phyloP scores from a whole-genome alignment of 2,329 filamentous ascomycete genomes.

The Aspergillus ochraceus region DNA sequence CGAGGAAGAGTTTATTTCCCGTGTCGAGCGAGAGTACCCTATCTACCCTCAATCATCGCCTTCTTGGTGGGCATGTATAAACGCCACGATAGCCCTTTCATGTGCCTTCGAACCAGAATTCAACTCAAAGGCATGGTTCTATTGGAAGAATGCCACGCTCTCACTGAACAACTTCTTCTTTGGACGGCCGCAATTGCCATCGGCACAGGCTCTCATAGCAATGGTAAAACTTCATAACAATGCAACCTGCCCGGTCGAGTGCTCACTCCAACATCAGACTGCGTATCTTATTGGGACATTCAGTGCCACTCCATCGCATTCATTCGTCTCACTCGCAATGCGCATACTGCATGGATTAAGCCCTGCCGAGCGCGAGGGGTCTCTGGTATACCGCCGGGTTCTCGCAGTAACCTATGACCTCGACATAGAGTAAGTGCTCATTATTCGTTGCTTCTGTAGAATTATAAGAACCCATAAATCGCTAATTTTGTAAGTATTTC shows the following conservation, averaged over 20 bases:
- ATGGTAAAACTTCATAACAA: neutral
- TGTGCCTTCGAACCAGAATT: neutral
- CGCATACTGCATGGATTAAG: constrained; percentile 3
- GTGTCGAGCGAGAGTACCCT: constrained; percentile 3
- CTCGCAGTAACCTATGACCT: neutral
- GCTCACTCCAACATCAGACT: neutral
- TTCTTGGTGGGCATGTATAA: constrained; percentile 4
- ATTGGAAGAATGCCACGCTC: constrained; percentile 6
- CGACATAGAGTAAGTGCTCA: constrained; percentile 3
- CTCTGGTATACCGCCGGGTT: neutral
- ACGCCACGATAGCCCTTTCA: constrained; percentile 4
- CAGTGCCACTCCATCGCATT: neutral
- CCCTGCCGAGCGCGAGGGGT: neutral
- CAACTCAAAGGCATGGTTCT: neutral
- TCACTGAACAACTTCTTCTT: constrained; percentile 1
- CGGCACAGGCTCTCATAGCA: constrained; percentile 4
- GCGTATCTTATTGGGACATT: constrained; percentile 1
- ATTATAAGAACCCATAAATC: neutral
- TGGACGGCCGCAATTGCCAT: neutral
- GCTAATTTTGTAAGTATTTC: neutral
- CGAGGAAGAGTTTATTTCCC: constrained; percentile 2
- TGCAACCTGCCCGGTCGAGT: neutral
- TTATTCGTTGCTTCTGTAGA: neutral
- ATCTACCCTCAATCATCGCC: neutral
- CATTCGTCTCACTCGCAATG: constrained; percentile 1